Conservation (phyloP, 2,329 filamentous ascomycete species). For the Juglanconis juglandina region DNA sequence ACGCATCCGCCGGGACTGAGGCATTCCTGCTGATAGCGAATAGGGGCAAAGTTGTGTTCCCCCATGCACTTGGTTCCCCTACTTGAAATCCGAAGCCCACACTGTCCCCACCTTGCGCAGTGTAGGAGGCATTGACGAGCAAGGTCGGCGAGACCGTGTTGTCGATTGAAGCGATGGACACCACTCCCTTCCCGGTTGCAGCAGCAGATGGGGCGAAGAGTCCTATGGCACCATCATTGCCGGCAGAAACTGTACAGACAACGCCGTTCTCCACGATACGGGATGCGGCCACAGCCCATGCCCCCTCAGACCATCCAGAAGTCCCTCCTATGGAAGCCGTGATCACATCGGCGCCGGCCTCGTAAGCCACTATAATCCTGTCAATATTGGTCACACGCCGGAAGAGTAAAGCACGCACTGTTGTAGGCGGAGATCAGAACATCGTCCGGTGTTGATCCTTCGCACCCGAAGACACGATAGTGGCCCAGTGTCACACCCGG, state of each 20-base stretch:
- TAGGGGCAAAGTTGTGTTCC: slow-evolving; percentile 43
- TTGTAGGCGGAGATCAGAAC: slow-evolving; percentile 57
- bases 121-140: slow-evolving; percentile 39
- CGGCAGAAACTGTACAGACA: slow-evolving; percentile 50
- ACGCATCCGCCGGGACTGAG: slow-evolving; percentile 46
- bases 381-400: neutral
- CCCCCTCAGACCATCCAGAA: slow-evolving; percentile 50
- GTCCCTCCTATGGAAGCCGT: slow-evolving; percentile 51
- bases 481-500: slow-evolving; percentile 53
- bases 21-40: slow-evolving; percentile 50
- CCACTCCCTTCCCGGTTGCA: slow-evolving; percentile 44
- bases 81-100: slow-evolving; percentile 40
- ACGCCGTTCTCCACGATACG: slow-evolving; percentile 53
- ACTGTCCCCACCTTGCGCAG: slow-evolving; percentile 32
- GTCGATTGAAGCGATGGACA: slow-evolving; percentile 49
- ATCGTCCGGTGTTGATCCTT: slow-evolving; percentile 34
- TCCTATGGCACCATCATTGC: slow-evolving; percentile 45
- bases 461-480: slow-evolving; percentile 57
- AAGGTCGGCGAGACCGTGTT: slow-evolving; percentile 42
- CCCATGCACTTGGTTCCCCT: slow-evolving; percentile 41
- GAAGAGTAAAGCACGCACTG: slow-evolving; percentile 19
- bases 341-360: slow-evolving; percentile 58
- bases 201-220: slow-evolving; percentile 49
- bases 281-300: slow-evolving; percentile 47
- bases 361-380: slow-evolving; percentile 41